Percentiles rank a stretch among this genome's conserved stretches.
Conservation (phyloP, 192 early-diverging fungal species). For the Physocladia obscura region DNA sequence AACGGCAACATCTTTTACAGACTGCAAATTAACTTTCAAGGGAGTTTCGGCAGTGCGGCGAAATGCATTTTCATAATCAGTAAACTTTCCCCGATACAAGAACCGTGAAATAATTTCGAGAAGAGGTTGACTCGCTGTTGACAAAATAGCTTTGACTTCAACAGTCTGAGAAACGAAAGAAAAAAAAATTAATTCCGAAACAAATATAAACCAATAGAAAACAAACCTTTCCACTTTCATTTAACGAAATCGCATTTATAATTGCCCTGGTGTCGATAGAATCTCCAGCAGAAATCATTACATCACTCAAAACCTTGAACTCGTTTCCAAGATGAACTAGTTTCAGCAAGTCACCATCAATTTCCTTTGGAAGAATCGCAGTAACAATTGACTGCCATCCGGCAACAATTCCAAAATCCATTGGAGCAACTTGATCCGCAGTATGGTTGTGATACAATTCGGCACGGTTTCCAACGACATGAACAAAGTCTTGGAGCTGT, state of each 20-base stretch:
- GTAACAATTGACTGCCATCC: conserved; percentile 88
- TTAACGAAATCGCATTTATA: conserved; percentile 84
- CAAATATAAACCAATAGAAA: neutral
- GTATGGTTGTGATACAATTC: conserved; percentile 40
- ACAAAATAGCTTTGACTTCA: conserved; percentile 79
- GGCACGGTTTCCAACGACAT: conserved; percentile 73
- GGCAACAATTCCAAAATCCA: conserved; percentile 95
- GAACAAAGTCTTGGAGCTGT: conserved; percentile 74
- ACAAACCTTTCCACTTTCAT: conserved; percentile 76
- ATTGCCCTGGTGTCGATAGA: conserved; percentile 78
- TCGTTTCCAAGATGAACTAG: conserved; percentile 93
- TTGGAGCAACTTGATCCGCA: conserved; percentile 55
- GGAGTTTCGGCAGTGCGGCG: conserved; percentile 80
- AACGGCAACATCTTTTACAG: conserved; percentile 85
- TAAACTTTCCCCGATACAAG: conserved; percentile 88
- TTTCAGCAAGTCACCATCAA: conserved; percentile 89
- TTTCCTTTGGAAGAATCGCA: conserved; percentile 88
- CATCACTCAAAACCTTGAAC: conserved; percentile 79
- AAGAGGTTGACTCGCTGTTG: conserved; percentile 59
- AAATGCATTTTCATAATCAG: conserved; percentile 87
- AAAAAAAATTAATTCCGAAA: neutral
- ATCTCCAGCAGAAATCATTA: conserved; percentile 78
- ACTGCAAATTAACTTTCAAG: conserved; percentile 65
- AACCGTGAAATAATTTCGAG: conserved; percentile 87
- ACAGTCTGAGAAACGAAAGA: conserved; percentile 50